Base-by-base conservation (phyloP, 768 basidiomycete species). In the Cystobasidium ongulense region DNA sequence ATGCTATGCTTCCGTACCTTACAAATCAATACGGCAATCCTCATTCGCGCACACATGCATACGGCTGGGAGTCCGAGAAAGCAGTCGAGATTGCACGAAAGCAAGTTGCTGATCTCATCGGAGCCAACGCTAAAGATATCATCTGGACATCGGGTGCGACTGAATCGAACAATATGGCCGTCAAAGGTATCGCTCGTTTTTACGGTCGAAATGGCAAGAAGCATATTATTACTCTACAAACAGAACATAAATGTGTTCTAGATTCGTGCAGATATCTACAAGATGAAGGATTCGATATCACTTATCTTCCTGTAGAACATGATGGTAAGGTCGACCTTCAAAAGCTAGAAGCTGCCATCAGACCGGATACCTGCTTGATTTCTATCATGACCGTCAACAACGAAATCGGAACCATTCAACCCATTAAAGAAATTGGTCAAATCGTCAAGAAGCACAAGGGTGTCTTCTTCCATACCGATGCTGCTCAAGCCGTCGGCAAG, bases 351-450 rank as follows among this genome's bases (percentile, higher is more conserved):
- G 86, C 85, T 0, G 89, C 93, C 41, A 92, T 99, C 73, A 88
- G 92, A 36, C 92, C 93, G 10, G 92, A 93, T 64, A 81, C 81
- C 74, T 93, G 92, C 15, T 83, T 98, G n/a, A 88, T 99, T 54
- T 95, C 93, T 15, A 63, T 99, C 80, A 99, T 99, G 96, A 87
- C 90, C 21, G 96, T 99, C 74, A 99, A 99, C 84, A 99, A 99
- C 82, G 96, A 99, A 83, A 98, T 93, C 2, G 96, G 96, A 27
- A 94, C 97, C 76, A 96, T 99, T 70, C 96, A 98, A 80, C 96
- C 96, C 1, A 85, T 98, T 76, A 89, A 91, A 80, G 92, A 97
- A 80, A 99, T 99, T 71, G 95, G 95, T 35, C 86, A 87, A 1
- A 85, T 95, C 39, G 80, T 90, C 36, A 88, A 89, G 79, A 90